phyloP scores from a whole-genome alignment of 129 eudicot genomes.

The Arctium lappa region DNA sequence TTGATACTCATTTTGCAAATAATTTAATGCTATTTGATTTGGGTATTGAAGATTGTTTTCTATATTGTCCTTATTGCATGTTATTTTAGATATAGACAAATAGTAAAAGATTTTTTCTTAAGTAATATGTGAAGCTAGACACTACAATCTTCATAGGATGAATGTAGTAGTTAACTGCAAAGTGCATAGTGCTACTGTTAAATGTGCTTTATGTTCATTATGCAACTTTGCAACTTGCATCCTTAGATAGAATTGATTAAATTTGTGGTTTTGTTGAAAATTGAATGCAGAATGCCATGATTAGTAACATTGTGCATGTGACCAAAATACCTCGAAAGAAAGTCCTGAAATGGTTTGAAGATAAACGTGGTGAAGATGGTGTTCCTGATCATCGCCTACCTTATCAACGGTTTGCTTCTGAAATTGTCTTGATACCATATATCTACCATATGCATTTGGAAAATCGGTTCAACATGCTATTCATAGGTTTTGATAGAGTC shows the following conservation, averaged over 20 bases:
- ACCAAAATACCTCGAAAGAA: constrained; percentile 80
- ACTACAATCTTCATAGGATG: not conserved
- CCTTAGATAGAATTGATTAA: not conserved
- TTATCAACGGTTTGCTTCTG: constrained; percentile 45
- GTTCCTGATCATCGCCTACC: constrained; percentile 71
- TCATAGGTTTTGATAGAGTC: not conserved
- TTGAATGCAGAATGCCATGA: constrained; percentile 74
- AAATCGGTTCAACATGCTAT: not conserved
- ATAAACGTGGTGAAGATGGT: constrained; percentile 79
- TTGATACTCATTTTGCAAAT: not conserved
- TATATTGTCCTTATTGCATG: not conserved
- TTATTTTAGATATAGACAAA: not conserved
- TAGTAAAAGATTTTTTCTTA: not conserved
- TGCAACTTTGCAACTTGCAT: not conserved
- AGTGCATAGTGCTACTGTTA: not conserved
- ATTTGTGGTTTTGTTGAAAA: not conserved
- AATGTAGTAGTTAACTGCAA: constrained; percentile 7
- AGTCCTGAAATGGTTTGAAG: constrained; percentile 95
- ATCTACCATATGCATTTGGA: constrained; percentile 4
- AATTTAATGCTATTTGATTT: not conserved
- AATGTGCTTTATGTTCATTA: not conserved
- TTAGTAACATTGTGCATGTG: constrained; percentile 86
- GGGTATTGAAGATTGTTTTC: not conserved
- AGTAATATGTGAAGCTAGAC: not conserved
- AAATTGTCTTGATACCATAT: constrained; percentile 28